Evolutionary conservation across 345 rosid species (phyloP).

Genomic region (Hirschfeldia incana): DNA sequence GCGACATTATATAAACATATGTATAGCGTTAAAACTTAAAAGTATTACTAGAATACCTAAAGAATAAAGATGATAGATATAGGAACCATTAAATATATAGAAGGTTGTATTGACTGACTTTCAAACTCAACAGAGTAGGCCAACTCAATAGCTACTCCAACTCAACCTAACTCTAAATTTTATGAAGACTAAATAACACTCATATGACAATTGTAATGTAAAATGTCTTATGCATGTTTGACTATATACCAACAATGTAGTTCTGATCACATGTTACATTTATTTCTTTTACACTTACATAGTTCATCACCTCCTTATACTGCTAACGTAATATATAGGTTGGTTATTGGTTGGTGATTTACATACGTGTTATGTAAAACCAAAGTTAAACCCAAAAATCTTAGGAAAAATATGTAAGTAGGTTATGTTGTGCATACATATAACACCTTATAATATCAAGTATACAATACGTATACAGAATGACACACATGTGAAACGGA

Average conservation of each 20-base stretch:
- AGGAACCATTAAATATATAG: slow-evolving; percentile 13
- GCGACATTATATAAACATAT: slow-evolving; percentile 19
- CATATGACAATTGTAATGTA: background rate
- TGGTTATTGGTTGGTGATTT: slow-evolving; percentile 13
- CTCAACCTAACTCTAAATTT: slow-evolving; percentile 29
- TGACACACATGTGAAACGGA: slow-evolving; percentile 32
- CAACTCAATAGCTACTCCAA: slow-evolving; percentile 24
- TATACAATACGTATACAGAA: slow-evolving; percentile 21
- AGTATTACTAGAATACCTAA: slow-evolving; percentile 12
- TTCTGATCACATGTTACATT: slow-evolving; percentile 20
- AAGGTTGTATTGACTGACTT: slow-evolving; percentile 22
- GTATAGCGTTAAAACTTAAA: slow-evolving; percentile 2
- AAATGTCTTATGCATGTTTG: slow-evolving; percentile 31
- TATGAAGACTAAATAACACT: slow-evolving; percentile 18
- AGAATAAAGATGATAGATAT: slow-evolving; percentile 26
- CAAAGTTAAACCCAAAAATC: background rate
- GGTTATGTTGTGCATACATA: background rate
- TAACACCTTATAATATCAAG: background rate
- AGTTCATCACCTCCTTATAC: background rate
- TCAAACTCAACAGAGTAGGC: slow-evolving; percentile 20
- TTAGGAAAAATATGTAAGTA: background rate
- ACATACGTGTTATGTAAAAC: background rate
- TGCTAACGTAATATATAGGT: background rate
- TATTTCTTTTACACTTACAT: background rate
- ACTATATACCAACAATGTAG: slow-evolving; percentile 6